phyloP scores from a whole-genome alignment of 495 filamentous ascomycete genomes.

The Schizothecium vesticola region DNA sequence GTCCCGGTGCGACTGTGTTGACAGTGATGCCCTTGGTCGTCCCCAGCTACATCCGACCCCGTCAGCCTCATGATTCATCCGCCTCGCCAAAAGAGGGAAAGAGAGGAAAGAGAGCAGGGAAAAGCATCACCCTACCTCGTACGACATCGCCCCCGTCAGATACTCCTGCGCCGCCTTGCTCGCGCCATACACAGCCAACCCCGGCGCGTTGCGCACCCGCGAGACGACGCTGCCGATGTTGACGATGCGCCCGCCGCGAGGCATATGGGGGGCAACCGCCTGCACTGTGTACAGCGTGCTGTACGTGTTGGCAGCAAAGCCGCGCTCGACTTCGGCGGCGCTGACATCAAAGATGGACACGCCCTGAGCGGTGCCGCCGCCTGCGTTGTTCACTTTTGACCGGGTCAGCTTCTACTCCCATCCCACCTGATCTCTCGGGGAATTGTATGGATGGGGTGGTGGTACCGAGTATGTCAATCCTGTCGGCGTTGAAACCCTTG shows the following conservation, averaged over 20 bases:
- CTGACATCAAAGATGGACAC: slow-evolving; percentile 1
- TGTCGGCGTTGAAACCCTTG: slow-evolving; percentile 23
- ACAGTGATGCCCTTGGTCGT: slow-evolving; percentile 34
- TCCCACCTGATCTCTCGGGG: background rate
- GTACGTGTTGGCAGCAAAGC: slow-evolving; percentile 26
- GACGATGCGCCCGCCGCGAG: slow-evolving; percentile 35
- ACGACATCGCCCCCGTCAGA: slow-evolving; percentile 23
- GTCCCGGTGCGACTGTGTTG: slow-evolving; percentile 35
- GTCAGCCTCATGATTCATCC: background rate
- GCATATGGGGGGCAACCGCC: slow-evolving; percentile 30
- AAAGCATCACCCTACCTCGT: slow-evolving; percentile 19
- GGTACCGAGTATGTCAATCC: slow-evolving; percentile 36
- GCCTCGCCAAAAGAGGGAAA: background rate
- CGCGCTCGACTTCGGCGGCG: slow-evolving; percentile 14
- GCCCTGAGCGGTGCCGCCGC: background rate
- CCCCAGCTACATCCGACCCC: slow-evolving; percentile 24
- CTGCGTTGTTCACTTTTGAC: slow-evolving; percentile 31
- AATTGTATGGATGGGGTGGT: background rate
- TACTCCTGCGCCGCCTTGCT: slow-evolving; percentile 31
- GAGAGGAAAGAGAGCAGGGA: background rate
- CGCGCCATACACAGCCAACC: slow-evolving; percentile 23
- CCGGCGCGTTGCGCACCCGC: slow-evolving; percentile 11
- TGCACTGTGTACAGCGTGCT: slow-evolving; percentile 30
- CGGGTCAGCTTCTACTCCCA: background rate
- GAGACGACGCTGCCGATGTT: slow-evolving; percentile 42